Evolutionary conservation across 805 yeast genomes (phyloP), one percentile per base, ranked within the genome.

Genomic region (Candida gorgasii): DNA sequence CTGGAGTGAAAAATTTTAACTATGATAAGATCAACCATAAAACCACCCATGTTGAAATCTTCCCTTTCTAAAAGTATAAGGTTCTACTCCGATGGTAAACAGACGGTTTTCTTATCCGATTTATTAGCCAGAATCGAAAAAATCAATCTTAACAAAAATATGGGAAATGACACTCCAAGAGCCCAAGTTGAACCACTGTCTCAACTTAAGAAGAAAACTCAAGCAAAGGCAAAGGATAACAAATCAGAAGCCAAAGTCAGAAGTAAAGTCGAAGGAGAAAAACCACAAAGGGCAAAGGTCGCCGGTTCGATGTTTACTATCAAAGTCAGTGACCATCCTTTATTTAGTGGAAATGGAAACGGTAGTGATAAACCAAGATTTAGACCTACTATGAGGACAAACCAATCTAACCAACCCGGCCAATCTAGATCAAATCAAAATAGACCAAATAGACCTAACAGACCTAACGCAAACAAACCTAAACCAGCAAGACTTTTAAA

Each of bases 111-210:
- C 39, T 57, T 68, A 48, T 58, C 69, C n/a, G 62, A 58, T 28
- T 55, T 69, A 45, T 62, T 69, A 55, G 58, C 58, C 35, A 57
- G 72, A 49, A 62, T 69, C 42, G 72, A 69, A 33, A 49, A 49
- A 27, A 42, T 49, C 18, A 46, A 44, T 26, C 26, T 42, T 27
- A 46, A 39, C 33, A 36, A 36, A 15, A 26, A 36, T 16, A 24
- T 26, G 30, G 31, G 15, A 12, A 14, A n/a, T 20, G 23, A 38
- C 34, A 35, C n/a, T 12, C 27, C 22, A 22, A 22, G 14, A 8
- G 23, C 3, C 9, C 4, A 35, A 19, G 20, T 15, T 19, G 12
- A 18, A 22, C 27, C 36, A 33, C 27, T 18, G 36, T 24, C 38
- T 15, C 28, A 28, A 23, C 19, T 13, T 12, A 32, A 31, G 20